Evolutionary conservation across 352 stramenopile genomes (phyloP), one percentile per base, ranked within the genome.

Genomic region (Phytophthora tubulina): DNA sequence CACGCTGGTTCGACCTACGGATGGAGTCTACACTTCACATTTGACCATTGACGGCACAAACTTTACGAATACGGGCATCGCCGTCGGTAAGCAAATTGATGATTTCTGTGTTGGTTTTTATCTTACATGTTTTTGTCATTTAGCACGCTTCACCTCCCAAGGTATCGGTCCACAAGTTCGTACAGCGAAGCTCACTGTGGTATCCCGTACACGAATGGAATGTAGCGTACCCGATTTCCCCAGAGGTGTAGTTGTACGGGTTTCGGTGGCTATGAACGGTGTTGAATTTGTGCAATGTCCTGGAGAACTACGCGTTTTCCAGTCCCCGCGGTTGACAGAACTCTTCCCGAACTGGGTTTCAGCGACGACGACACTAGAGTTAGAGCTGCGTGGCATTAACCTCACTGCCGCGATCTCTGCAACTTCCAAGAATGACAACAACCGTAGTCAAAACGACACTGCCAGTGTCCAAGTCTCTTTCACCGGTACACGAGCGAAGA

Each of bases 151-250:
- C 61, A 82, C 61, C 2, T 80, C 81, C 6, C 76, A 71, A 21
- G 55, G 53, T 4, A 66, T 84, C n/a, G 52, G 72, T 2, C 62
- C 55, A 2, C 71, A 91, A 33, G 61, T 85, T 1, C 79, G 79
- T 9, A 79, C 66, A 6, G 73, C 69, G 8, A 71, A 46, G 10
- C 58, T 92, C 7, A n/a, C 33, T 2, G 70, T 92, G 1, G 44
- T 86, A 2, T 90, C 82, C 2, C 71, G 64, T 60, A 67, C 82
- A 7, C 70, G 67, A 0, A 89, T 93, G 78, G 78, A 89, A 41
- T 90, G 80, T 30, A 60, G 45, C n/a, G 78, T 89, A 1, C 86
- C 86, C 0, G 86, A 93, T 31, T 93, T 91, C 27, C 77, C 84
- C 0, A 66, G 81, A 6, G 84, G 84, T 14, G 79, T 81, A 0